Conservation (phyloP, 2,329 filamentous ascomycete species). For the Aspergillus alliaceus region DNA sequence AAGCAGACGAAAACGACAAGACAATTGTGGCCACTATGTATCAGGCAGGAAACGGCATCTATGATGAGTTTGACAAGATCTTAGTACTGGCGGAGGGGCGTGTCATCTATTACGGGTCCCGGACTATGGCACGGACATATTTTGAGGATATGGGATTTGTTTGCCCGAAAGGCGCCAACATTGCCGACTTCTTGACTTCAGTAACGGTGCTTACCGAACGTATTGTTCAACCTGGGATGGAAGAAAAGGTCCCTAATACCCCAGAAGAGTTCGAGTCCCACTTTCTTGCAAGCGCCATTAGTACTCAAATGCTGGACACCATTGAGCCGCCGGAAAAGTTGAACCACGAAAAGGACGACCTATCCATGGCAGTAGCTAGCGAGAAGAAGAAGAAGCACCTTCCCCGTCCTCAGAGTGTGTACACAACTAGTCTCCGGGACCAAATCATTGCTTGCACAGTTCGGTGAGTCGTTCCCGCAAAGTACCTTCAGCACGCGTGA, state of each 20-base stretch:
- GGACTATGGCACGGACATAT: conserved; percentile 57
- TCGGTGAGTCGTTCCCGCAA: conserved; percentile 14
- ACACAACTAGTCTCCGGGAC: conserved; percentile 30
- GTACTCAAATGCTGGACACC: conserved; percentile 52
- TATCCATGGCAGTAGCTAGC: conserved; percentile 26
- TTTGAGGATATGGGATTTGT: conserved; percentile 65
- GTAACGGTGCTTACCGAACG: conserved; percentile 58
- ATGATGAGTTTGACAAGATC: conserved; percentile 68
- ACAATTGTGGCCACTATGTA: conserved; percentile 65
- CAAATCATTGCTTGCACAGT: conserved; percentile 51
- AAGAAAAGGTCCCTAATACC: conserved; percentile 31
- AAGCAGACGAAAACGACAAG: conserved; percentile 61
- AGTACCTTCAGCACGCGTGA: too few relatives aligned
- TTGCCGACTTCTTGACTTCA: conserved; percentile 66
- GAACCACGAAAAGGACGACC: conserved; percentile 28
- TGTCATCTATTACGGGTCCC: conserved; percentile 64
- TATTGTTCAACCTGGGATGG: conserved; percentile 35
- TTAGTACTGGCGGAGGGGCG: conserved; percentile 65
- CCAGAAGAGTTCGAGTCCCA: conserved; percentile 46
- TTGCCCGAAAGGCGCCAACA: conserved; percentile 61
- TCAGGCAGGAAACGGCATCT: conserved; percentile 68
- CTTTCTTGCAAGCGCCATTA: conserved; percentile 55
- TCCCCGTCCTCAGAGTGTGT: conserved; percentile 30
- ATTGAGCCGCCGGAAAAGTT: conserved; percentile 32
- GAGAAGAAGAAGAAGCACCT: conserved; percentile 35